Percentiles rank a stretch among this genome's conserved stretches.
Evolutionary conservation across 441 rosid genomes (phyloP).

Genomic region (Eruca vesicaria): DNA sequence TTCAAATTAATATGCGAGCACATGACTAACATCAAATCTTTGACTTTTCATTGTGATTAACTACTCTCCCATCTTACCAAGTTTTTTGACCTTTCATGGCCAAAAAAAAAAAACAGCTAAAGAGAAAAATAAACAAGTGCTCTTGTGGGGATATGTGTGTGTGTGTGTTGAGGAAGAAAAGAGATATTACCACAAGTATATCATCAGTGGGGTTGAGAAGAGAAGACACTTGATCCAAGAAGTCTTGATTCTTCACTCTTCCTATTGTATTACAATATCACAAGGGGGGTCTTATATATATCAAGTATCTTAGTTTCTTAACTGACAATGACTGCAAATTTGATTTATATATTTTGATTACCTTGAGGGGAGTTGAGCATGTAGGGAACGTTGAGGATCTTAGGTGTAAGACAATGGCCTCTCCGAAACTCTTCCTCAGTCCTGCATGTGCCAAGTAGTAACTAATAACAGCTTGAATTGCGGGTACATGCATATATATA

Average conservation of each 20-base stretch:
- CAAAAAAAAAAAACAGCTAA: neutral
- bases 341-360: conserved; percentile 16
- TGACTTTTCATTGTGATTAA: neutral
- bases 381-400: conserved; percentile 71
- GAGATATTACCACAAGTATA: conserved; percentile 57
- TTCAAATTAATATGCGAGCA: neutral
- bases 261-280: conserved; percentile 40
- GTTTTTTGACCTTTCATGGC: neutral
- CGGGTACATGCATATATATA: neutral
- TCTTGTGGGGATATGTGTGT: neutral
- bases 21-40: neutral
- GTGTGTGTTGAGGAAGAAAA: neutral
- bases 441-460: conserved; percentile 38
- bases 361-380: conserved; percentile 73
- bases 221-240: conserved; percentile 60
- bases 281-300: neutral
- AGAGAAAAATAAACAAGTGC: neutral
- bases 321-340: neutral
- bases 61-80: neutral
- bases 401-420: conserved; percentile 56
- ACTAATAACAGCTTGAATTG: neutral
- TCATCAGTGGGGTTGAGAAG: conserved; percentile 50
- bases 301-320: neutral
- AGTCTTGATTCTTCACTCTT: conserved; percentile 62
- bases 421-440: conserved; percentile 68